Base-by-base conservation (phyloP, 768 basidiomycete species). In the Boletus barrowsii region DNA sequence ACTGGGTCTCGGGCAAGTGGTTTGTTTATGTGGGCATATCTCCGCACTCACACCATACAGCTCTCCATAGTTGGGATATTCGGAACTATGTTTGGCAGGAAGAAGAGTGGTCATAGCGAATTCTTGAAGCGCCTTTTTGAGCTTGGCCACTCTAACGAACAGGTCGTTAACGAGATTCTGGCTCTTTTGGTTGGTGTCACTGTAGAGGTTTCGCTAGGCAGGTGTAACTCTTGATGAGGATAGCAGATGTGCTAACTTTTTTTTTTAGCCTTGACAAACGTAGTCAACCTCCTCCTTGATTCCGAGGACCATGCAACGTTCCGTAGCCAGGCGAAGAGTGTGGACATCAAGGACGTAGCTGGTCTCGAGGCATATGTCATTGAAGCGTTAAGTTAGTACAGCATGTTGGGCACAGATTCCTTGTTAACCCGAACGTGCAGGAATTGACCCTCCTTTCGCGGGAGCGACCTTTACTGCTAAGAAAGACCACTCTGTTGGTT, bases 121-220 rank as follows among this genome's bases (percentile, higher is more conserved):
- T 66, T 89, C 44, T 71, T 83, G 59, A 79, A 82, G 61, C 78
- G 80, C 13, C 73, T 92, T 35, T 75, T 78, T 29, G 81, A 76
- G 20, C 68, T 83, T 22, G 82, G 82, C 2, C 77, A 78, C 42
- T 78, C 83, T 5, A 72, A 75, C 0, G 86, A 90, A 53, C 76
- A 83, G 49, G 71, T 88, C 8, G 79, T 85, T 8, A 90, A 89
- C 66, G 83, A 81, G 32, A 74, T 90, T 15, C 68, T 93, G 39
- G 88, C 88, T 18, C 70, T 92, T 29, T 75, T 91, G 73, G 80
- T 91, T 52, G 79, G 80, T 32, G 73, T 81, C 11, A 80, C 82
- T 7, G 84, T 84, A 11, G 88, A 91, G 68, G 68, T 92, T 37
- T 81, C 84, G 10, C 77, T 92, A 50, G 82, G 88, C 84, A 60